Percentiles rank a stretch among this genome's conserved stretches.
These are phyloP conservation scores for Maudiozyma saulgeensis DNA, from an alignment of 805 yeast species.

Conservation along the genomic window DNA sequence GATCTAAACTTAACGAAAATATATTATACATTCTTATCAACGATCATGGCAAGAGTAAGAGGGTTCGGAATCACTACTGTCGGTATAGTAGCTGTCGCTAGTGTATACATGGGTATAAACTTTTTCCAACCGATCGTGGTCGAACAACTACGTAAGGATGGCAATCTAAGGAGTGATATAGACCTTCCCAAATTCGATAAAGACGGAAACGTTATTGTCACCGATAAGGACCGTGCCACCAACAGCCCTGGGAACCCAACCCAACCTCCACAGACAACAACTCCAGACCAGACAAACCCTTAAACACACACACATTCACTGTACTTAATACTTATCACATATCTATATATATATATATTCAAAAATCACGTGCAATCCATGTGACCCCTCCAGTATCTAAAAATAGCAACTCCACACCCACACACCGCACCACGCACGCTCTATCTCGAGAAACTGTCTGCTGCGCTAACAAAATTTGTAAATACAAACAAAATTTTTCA, in stretches of 20 bases:
- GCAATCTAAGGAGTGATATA: slow-evolving; percentile 52
- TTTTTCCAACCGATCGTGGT: slow-evolving; percentile 70
- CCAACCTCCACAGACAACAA: not conserved
- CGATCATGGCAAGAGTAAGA: slow-evolving; percentile 23
- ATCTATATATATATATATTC: not conserved
- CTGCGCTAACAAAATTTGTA: not conserved
- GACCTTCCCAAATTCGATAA: slow-evolving; percentile 44
- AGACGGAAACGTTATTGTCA: slow-evolving; percentile 4
- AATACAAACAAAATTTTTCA: not conserved
- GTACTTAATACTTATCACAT: not conserved
- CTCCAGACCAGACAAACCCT: not conserved
- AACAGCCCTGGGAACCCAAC: not conserved
- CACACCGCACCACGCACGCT: not conserved
- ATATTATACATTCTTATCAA: too few relatives aligned
- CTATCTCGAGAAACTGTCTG: not conserved
- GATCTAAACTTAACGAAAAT: too few relatives aligned
- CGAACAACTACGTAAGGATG: slow-evolving; percentile 57
- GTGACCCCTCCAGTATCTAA: not conserved
- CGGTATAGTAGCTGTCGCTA: slow-evolving; percentile 27
- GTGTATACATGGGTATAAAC: slow-evolving; percentile 41
- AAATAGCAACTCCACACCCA: not conserved
- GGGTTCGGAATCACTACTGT: slow-evolving; percentile 22
- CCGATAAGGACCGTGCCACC: not conserved
- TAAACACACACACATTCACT: too few relatives aligned
- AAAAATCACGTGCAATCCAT: not conserved